phyloP scores from a whole-genome alignment of 768 basidiomycete species.

The Tephrocybe sp. region DNA sequence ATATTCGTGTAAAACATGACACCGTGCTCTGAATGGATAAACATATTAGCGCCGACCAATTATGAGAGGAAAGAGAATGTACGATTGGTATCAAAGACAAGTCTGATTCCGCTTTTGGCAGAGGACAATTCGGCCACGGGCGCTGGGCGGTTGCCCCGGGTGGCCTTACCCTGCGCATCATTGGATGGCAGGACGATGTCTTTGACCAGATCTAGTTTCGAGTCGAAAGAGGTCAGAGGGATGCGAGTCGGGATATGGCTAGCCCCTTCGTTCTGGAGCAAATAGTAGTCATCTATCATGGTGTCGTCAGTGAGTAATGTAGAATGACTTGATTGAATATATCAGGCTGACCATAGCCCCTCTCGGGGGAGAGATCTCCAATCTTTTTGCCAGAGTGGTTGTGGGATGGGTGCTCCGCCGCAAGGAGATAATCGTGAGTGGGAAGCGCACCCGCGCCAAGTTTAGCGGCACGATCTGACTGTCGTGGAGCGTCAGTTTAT shows the following conservation, averaged over 20 bases:
- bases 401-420: slow-evolving; percentile 48
- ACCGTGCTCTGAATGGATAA: slow-evolving; percentile 53
- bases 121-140: slow-evolving; percentile 56
- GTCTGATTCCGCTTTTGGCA: slow-evolving; percentile 55
- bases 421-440: slow-evolving; percentile 50
- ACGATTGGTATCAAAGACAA: slow-evolving; percentile 74
- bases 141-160: slow-evolving; percentile 30
- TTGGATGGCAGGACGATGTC: slow-evolving; percentile 37
- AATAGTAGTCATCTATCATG: slow-evolving; percentile 63
- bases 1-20: slow-evolving; percentile 76
- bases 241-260: slow-evolving; percentile 49
- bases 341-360: slow-evolving; percentile 55
- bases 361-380: slow-evolving; percentile 54
- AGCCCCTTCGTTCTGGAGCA: slow-evolving; percentile 40
- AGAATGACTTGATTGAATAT: background rate
- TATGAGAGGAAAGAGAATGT: background rate
- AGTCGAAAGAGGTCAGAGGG: slow-evolving; percentile 38
- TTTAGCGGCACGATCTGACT: slow-evolving; percentile 59
- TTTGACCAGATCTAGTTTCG: slow-evolving; percentile 45
- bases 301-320: background rate
- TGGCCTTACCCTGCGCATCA: slow-evolving; percentile 22
- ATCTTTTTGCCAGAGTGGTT: slow-evolving; percentile 51
- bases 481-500: slow-evolving; percentile 2
- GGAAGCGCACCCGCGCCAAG: slow-evolving; percentile 50
- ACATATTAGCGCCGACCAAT: background rate